Evolutionary conservation across 768 basidiomycete species (phyloP), one percentile per base, ranked within the genome.

Genomic region (Trametes sanguinea): DNA sequence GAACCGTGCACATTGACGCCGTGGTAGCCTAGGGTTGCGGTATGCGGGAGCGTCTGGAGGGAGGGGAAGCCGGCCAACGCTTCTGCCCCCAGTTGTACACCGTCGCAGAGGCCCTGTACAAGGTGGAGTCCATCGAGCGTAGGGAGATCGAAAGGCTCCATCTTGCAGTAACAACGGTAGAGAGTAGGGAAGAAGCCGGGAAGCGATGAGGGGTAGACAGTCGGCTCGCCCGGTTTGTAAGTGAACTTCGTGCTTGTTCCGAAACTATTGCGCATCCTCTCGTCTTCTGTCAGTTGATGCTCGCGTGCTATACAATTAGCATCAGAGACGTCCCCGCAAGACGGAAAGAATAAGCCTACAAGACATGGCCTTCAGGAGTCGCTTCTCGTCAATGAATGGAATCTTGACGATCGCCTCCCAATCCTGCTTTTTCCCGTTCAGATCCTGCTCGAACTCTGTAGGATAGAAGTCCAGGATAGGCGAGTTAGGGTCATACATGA

Each of bases 401-500:
- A 99, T 98, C 77, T 98, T 98, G 56, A 99, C 94, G 53, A 98
- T 85, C 0, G 97, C 96, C 74, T 99, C 97, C 97, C 97, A 99
- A 29, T 98, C 96, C 67, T 90, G 88, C 73, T 95, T 98, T 83
- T 99, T 99, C 35, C 97, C 97, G 67, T 99, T 98, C 71, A 97
- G 76, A 76, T 99, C 97, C 65, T 84, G 86, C 65, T 93, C 94
- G 66, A 98, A 98, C 54, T 94, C 88, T 14, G 80, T 66, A 2
- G 97, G 97, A 73, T 99, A 99, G 78, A 98, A 98, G 71, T 96
- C 93, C 51, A 93, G 72, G 67, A 99, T 97, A 0, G 93, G 84
- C 2, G 96, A 98, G 63, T 82, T 87, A 2, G 85, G 75, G 65
- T 89, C 86, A 64, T 80, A 86, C 96, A 98, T 97, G 47, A 98